Evolutionary conservation across 306 rosid species (phyloP).

Genomic region (Erythrophleum fordii): DNA sequence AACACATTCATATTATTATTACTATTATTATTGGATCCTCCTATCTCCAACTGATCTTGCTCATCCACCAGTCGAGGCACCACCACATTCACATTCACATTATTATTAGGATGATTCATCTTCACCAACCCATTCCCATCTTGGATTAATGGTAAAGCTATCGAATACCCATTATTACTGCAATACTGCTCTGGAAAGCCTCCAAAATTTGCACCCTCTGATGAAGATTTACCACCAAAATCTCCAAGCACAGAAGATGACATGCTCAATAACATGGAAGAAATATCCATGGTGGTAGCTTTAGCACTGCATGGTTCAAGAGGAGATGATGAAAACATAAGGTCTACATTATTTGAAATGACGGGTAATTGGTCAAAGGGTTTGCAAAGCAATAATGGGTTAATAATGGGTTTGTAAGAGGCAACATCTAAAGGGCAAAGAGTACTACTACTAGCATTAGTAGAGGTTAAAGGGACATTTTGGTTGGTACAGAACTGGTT

Average conservation of each 20-base stretch:
- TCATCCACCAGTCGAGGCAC: constrained; percentile 47
- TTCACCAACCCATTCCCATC: constrained; percentile 45
- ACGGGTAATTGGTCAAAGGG: constrained; percentile 50
- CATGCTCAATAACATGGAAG: constrained; percentile 77
- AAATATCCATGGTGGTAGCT: constrained; percentile 48
- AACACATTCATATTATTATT: constrained; percentile 39
- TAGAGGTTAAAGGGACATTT: constrained; percentile 41
- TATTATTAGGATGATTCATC: constrained; percentile 31
- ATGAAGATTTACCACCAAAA: constrained; percentile 7
- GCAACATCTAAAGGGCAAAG: constrained; percentile 50
- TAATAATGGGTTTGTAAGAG: constrained; percentile 54
- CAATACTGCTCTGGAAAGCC: constrained; percentile 47
- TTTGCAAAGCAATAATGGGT: constrained; percentile 44
- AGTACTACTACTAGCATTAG: background rate
- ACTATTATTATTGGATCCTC: constrained; percentile 33
- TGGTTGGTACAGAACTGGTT: constrained; percentile 46
- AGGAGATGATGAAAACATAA: constrained; percentile 52
- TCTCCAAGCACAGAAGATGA: constrained; percentile 75
- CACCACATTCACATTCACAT: background rate
- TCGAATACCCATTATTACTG: constrained; percentile 39
- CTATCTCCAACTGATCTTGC: constrained; percentile 48
- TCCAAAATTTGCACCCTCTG: constrained; percentile 42
- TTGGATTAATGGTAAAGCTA: constrained; percentile 36
- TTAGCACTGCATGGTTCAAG: constrained; percentile 36
- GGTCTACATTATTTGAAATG: constrained; percentile 52